Conservation (phyloP, 768 basidiomycete genomes). For the Mycena albidolilacea region DNA sequence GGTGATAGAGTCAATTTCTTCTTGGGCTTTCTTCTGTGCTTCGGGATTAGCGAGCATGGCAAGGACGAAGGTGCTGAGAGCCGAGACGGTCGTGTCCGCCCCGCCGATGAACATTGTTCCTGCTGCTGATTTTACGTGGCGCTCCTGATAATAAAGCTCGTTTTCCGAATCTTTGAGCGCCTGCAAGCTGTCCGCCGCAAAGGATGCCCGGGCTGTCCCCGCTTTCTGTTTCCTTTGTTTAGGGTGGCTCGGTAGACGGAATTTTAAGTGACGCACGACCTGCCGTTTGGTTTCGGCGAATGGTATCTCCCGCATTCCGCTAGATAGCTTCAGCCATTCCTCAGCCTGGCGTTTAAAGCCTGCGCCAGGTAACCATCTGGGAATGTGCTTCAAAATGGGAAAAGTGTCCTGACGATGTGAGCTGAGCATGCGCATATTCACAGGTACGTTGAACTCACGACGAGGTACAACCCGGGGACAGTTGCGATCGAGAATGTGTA, state of each 20-base stretch:
- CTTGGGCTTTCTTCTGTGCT: constrained; percentile 52
- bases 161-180: neutral
- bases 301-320: constrained; percentile 52
- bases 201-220: constrained; percentile 13
- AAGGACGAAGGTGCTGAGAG: constrained; percentile 50
- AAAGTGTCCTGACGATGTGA: neutral
- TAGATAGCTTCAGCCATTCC: constrained; percentile 46
- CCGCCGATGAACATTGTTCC: constrained; percentile 31
- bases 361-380: constrained; percentile 61
- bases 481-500: constrained; percentile 42
- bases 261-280: constrained; percentile 46
- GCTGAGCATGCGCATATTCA: too few relatives aligned
- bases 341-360: constrained; percentile 58
- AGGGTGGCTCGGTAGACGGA: neutral
- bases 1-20: constrained; percentile 53
- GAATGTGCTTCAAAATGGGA: constrained; percentile 44
- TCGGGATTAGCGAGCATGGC: constrained; percentile 56
- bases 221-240: constrained; percentile 14
- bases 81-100: constrained; percentile 53
- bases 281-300: constrained; percentile 50
- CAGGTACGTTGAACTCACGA: constrained; percentile 38
- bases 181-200: constrained; percentile 4
- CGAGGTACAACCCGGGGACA: constrained; percentile 47
- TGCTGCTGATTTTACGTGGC: neutral
- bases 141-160: neutral